Evolutionary conservation across 768 basidiomycete genomes (phyloP).

Genomic region (Termitomyces sp.): DNA sequence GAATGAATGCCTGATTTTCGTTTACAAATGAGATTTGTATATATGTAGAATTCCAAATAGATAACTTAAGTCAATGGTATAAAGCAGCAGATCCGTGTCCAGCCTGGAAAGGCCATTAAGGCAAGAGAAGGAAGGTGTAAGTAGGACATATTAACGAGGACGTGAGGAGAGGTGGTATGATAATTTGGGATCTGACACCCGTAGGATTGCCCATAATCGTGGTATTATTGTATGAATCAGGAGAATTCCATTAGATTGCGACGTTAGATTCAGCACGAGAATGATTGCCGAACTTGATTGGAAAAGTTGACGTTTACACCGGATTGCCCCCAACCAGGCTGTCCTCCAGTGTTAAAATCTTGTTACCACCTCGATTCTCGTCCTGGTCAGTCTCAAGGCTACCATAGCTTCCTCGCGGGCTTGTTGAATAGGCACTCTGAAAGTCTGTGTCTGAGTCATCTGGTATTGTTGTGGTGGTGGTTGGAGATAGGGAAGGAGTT

Average conservation of each 20-base stretch:
- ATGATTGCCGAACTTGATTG: conserved; percentile 51
- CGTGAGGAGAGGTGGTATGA: background rate
- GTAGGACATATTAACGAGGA: background rate
- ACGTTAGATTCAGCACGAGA: conserved; percentile 30
- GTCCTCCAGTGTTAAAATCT: conserved; percentile 16
- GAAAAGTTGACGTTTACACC: conserved; percentile 23
- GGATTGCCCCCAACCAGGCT: conserved; percentile 23
- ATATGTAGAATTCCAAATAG: conserved; percentile 12
- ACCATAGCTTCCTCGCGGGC: conserved; percentile 65
- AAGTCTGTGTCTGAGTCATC: conserved; percentile 86
- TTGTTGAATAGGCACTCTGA: conserved; percentile 80
- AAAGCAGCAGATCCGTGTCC: background rate
- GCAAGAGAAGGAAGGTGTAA: background rate
- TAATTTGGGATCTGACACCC: too few relatives aligned
- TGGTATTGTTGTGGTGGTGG: conserved; percentile 28
- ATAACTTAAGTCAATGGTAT: background rate
- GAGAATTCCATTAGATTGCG: conserved; percentile 34
- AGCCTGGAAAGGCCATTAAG: background rate
- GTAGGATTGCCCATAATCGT: background rate
- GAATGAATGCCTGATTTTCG: conserved; percentile 52
- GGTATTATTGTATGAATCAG: conserved; percentile 19
- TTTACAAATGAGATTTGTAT: conserved; percentile 7
- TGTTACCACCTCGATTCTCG: conserved; percentile 23
- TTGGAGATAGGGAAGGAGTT: conserved; percentile 15
- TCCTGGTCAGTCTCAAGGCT: conserved; percentile 36